Evolutionary conservation across 1,284 basidiomycete species (phyloP), one percentile per base, ranked within the genome.

Genomic region (Sporisorium reilianum): DNA sequence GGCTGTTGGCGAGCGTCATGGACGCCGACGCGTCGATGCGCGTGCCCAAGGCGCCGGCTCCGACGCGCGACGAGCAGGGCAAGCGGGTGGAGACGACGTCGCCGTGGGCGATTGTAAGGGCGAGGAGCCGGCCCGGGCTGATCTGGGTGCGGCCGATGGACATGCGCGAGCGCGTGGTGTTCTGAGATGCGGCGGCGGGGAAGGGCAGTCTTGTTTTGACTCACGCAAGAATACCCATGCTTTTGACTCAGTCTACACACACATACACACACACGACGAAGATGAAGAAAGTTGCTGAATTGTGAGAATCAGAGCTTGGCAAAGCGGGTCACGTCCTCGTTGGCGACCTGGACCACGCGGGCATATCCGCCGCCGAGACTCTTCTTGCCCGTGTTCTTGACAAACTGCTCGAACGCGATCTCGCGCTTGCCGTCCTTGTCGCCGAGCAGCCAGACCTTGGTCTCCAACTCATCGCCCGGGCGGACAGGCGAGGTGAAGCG

Each of bases 401-500:
- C 61, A 42, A 54, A 57, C 51, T 81, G 79, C 25, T 81, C 79
- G 36, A 81, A 81, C 3, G 79, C 79, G 25, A 80, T 63, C 48
- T 78, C 71, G 26, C 62, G 56, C 42, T 64, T 64, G 5, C 70
- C 73, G 18, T 71, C 56, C 41, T 66, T 64, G 18, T 78, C 66
- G 16, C 71, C 79, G 11, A 72, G 45, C 28, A 75, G 51, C 80
- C 80, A 82, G 23, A 82, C 78, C 41, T 61, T 60, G 32, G 80
- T 82, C 34, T 74, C 70, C 12, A 82, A 55, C 51, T 64, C 67
- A 45, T 82, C 78, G 18, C 80, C 80, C 2, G 78, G 78, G 18
- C 41, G 53, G 58, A 82, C 80, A 10, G 80, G 78, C n/a, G 63
- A 64, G 23, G 80, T 80, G 73, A 82, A 82, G n/a, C 80, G 58